Base-by-base conservation (phyloP, 2,329 filamentous ascomycete species). In the Paradendryphiella salina region DNA sequence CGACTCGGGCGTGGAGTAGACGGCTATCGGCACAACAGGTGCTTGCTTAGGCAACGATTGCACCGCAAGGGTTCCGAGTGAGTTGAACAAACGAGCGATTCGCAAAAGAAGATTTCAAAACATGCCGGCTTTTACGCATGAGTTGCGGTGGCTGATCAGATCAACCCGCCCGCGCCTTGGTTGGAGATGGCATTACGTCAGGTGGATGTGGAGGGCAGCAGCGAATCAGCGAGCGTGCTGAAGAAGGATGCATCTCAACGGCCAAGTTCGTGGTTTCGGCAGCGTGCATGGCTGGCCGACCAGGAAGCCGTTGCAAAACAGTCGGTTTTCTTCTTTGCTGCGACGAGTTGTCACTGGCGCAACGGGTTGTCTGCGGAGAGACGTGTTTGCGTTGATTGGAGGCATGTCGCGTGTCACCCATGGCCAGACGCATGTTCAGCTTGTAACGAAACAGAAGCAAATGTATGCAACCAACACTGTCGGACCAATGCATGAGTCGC, bases 191-290 rank as follows among this genome's bases (percentile, higher is more conserved):
- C 46, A 51, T 54, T 54, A 54, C 51, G 51, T 54, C 51, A 54
- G 47, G 34, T 31, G 43, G 21, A 42, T 23, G 13, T 29, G 6
- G 13, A 35, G 18, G 26, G 28, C 18, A 46, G 40, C 32, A 40
- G 48, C 50, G 26, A 46, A 48, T 45, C 23, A 46, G 38, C 31
- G 20, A 43, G 26, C 34, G 14, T 23, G 46, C 21, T 31, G 42
- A 15, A 46, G 36, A 40, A 32, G 21, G 46, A 54, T 56, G 52
- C 59, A 43, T 56, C 46, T 50, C 49, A 60, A 57, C 52, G 37
- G 51, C 40, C 18, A 39, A 46, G 10, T 26, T 21, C 9, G 37
- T 28, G 33, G 42, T 42, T 18, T 17, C 20, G 20, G 48, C 43
- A 35, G 28, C 15, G 14, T 13, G 15, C 28, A 32, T 32, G 5